Percentiles rank a stretch among this genome's conserved stretches.
Evolutionary conservation across 2,329 filamentous ascomycete species (phyloP).

Genomic region (Aspergillus ruber): DNA sequence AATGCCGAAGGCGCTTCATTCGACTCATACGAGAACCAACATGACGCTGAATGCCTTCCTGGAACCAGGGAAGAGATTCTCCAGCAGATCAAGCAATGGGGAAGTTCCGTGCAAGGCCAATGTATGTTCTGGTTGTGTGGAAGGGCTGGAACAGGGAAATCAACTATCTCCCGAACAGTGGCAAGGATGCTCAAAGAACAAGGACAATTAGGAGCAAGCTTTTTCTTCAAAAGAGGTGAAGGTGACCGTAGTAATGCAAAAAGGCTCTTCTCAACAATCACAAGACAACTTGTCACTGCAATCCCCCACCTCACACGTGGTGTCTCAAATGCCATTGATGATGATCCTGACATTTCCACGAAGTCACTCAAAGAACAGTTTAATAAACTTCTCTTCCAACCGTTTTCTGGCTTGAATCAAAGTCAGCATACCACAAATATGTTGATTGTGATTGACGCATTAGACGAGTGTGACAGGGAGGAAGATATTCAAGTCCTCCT

Average conservation of each 20-base stretch:
- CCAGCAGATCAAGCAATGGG: no score
- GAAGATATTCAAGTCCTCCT: constrained; percentile 15
- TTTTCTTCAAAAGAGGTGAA: constrained; percentile 9
- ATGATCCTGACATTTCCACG: background rate
- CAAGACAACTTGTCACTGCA: background rate
- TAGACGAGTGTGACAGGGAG: constrained; percentile 19
- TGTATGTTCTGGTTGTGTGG: no score
- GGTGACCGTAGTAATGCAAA: background rate
- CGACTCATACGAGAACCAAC: constrained; percentile 8
- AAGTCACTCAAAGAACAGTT: background rate
- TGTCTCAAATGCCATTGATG: background rate
- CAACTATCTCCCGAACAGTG: constrained; percentile 8
- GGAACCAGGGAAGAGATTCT: constrained; percentile 3
- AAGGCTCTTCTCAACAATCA: background rate
- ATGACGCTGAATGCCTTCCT: constrained; percentile 11
- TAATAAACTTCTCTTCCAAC: background rate
- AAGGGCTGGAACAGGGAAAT: background rate
- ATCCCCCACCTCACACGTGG: background rate
- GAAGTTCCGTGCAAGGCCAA: no score
- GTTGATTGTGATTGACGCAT: constrained; percentile 13
- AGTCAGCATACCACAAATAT: background rate
- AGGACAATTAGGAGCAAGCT: no score
- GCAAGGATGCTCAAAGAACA: constrained; percentile 2
- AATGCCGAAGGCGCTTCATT: constrained; percentile 10
- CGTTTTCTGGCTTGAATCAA: background rate